A percentile compares a stretch with the other conserved stretches of the same genome.
phyloP scores from a whole-genome alignment of 176 grass and related monocot species.

The Hyparrhenia diplandra region DNA sequence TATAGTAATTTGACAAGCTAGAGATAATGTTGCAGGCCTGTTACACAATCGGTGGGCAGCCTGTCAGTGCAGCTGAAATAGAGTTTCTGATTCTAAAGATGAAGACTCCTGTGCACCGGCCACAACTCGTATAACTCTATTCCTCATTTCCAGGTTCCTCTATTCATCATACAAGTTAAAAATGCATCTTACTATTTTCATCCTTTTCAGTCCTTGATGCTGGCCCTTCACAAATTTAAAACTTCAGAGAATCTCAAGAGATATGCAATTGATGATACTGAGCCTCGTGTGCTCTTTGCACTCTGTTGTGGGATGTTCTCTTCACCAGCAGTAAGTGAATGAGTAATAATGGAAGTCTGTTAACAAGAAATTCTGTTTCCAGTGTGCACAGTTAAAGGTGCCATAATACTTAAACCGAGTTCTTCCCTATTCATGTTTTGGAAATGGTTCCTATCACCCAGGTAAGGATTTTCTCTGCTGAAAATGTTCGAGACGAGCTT shows the following conservation, averaged over 20 bases:
- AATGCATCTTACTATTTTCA: constrained; percentile 5
- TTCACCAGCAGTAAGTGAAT: constrained; percentile 78
- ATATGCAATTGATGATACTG: constrained; percentile 50
- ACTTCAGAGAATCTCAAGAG: constrained; percentile 69
- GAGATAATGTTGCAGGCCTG: constrained; percentile 56
- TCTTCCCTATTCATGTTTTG: background rate
- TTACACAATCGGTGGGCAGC: constrained; percentile 76
- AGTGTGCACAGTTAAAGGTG: background rate
- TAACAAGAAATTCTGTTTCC: background rate
- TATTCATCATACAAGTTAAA: background rate
- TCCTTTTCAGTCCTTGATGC: constrained; percentile 69
- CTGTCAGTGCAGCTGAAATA: constrained; percentile 89
- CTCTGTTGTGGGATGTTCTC: constrained; percentile 93
- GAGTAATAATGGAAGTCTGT: background rate
- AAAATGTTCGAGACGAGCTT: constrained; percentile 51
- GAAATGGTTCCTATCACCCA: background rate
- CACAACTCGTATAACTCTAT: constrained; percentile 58
- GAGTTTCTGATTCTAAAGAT: constrained; percentile 85
- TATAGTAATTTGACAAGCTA: background rate
- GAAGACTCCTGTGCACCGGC: constrained; percentile 67
- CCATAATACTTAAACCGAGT: background rate
- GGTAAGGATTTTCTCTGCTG: constrained; percentile 74
- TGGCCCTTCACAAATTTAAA: constrained; percentile 91
- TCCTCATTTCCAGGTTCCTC: constrained; percentile 3
- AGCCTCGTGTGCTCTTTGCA: constrained; percentile 70